A percentile compares a stretch with the other conserved stretches of the same genome.
phyloP scores from a whole-genome alignment of 306 rosid species.

The Malus asiatica region DNA sequence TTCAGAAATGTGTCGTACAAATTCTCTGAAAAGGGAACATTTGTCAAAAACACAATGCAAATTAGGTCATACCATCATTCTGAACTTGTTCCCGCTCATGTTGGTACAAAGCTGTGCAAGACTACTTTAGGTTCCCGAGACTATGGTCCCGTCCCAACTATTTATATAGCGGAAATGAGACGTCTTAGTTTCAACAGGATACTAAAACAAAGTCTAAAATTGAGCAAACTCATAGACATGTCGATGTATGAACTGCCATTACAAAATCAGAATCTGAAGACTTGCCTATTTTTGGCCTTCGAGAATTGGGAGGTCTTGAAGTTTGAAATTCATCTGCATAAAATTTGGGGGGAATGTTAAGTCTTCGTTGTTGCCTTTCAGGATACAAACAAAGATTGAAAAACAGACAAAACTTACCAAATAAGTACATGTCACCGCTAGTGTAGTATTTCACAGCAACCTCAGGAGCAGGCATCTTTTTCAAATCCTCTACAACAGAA shows the following conservation, averaged over 20 bases:
- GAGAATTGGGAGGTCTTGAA: constrained; percentile 71
- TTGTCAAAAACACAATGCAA: background rate
- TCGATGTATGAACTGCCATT: background rate
- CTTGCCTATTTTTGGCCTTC: constrained; percentile 88
- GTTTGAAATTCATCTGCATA: constrained; percentile 94
- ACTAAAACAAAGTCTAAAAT: background rate
- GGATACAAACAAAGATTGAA: background rate
- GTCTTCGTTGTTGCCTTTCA: background rate
- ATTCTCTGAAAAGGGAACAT: constrained; percentile 42
- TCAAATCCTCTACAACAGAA: constrained; percentile 56
- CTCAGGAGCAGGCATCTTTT: constrained; percentile 74
- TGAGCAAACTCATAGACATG: background rate
- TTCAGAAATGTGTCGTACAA: constrained; percentile 82
- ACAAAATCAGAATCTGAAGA: constrained; percentile 4
- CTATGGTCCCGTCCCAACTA: no score
- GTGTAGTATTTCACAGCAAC: constrained; percentile 95
- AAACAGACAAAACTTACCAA: constrained; percentile 52
- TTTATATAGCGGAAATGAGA: no score
- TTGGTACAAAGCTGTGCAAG: background rate
- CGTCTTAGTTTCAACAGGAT: no score
- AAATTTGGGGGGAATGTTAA: constrained; percentile 18
- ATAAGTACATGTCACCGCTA: constrained; percentile 76
- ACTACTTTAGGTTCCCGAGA: background rate
- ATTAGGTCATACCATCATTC: background rate
- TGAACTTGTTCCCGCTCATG: background rate